Base-by-base conservation (phyloP, 805 yeast species). In the Pichia membranifaciens region DNA sequence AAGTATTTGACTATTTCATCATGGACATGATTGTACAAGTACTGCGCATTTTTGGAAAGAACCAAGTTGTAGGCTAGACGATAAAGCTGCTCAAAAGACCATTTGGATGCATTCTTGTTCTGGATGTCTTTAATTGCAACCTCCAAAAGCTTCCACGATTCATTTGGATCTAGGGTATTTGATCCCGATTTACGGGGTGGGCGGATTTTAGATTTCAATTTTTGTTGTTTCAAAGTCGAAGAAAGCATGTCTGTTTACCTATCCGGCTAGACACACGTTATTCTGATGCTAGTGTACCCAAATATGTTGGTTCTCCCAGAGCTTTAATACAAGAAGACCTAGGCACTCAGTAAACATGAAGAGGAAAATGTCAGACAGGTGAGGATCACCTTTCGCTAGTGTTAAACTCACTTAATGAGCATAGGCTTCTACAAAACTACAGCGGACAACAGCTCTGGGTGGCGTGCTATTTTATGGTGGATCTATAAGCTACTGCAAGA, bases 41-140 rank as follows among this genome's bases (percentile, higher is more conserved):
- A 70, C 35, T 73, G 79, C 8, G 93, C 93, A 52, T 71, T 73
- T 55, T 84, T 87, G 48, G 83, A 70, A 28, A 88, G 65, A 2
- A 88, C 96, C 41, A 88, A 58, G 29, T 81, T 78, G 61, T 89
- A 89, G 0, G 95, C 86, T 22, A 81, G 79, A 44, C 95, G 69
- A 62, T 90, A 90, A 0, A 89, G 71, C 54, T 82, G 87, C 57
- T 89, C 96, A 59, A 87, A 89, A 1, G 93, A 84, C 23, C 89
- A 68, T 48, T 76, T 75, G 3, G 86, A 77, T 7, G 89, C 89
- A 58, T 84, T 79, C 55, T 85, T 81, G 37, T 73, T 71, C 58
- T 81, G 84, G 47, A 90, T 89, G 55, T 83, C 84, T 15, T 60
- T 65, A 32, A 89, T 82, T 18, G 96, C 96, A 34, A 74, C 69